Evolutionary conservation across 257 asterid species (phyloP), one percentile per base, ranked within the genome.

Genomic region (Nicotiana undulata): DNA sequence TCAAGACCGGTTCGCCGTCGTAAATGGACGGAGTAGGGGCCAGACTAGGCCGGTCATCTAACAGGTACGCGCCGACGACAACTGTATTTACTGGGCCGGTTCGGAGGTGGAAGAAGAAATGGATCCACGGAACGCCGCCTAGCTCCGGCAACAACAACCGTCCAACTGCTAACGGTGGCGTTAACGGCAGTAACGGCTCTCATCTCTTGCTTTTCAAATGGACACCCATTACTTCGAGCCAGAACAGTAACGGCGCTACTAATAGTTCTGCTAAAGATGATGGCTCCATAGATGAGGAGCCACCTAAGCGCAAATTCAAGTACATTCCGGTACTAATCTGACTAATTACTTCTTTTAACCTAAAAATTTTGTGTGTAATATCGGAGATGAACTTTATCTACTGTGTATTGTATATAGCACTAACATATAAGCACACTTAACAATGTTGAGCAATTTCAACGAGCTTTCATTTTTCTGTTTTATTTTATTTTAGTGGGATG

Each of bases 11-110:
- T 68, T 20, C 84, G 75, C 81, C 85, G 85, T 82, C 79, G 82
- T 63, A 84, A 82, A 94, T 93, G 98, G 98, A 94, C 90, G 98
- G 97, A 34, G 98, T 94, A 17, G 98, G 98, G 77, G 96, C 95
- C 46, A 86, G 98, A 58, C 85, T 92, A 12, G 98, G 98, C 49
- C 92, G 98, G 80, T 89, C 97, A 49, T 94, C 98, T 20, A 72
- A 92, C 66, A 92, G 98, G n/a, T 94, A 91, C 88, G 97, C 94
- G 55, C 94, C 97, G 44, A 75, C 97, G 44, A 76, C 98, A 26
- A 85, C 96, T 51, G 98, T 93, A n/a, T 94, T 94, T 88, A 90
- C 97, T 24, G 97, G 97, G 1, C 98, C 96, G 53, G 98, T 94
- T 34, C 94, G 98, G 26, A 90, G 80, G 90, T 94, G 98, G 98